phyloP scores from a whole-genome alignment of 768 basidiomycete species.

The Pisolithus microcarpus region DNA sequence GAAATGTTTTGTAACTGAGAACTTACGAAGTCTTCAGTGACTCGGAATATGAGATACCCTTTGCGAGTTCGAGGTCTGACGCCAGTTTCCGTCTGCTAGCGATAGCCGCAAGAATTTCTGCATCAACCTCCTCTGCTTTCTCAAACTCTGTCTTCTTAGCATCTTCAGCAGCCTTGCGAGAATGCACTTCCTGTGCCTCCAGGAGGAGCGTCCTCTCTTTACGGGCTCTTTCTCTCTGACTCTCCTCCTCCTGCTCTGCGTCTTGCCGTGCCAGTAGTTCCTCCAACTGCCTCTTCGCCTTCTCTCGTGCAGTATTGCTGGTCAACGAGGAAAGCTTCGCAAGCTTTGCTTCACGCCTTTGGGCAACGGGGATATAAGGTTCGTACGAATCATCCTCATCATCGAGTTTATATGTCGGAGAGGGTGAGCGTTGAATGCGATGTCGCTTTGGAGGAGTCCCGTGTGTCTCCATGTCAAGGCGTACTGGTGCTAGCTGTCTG shows the following conservation, averaged over 20 bases:
- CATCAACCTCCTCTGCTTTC: slow-evolving; percentile 82
- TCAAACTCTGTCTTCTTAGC: slow-evolving; percentile 84
- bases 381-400: slow-evolving; percentile 61
- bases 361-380: slow-evolving; percentile 82
- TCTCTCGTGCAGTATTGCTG: slow-evolving; percentile 46
- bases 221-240: slow-evolving; percentile 62
- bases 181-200: slow-evolving; percentile 94
- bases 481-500: no score
- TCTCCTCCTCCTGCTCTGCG: slow-evolving; percentile 73
- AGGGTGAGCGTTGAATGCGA: slow-evolving; percentile 49
- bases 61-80: slow-evolving; percentile 87
- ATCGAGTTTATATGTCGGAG: slow-evolving; percentile 57
- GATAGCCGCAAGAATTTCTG: slow-evolving; percentile 86
- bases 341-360: slow-evolving; percentile 75
- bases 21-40: slow-evolving; percentile 72
- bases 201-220: slow-evolving; percentile 83
- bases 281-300: slow-evolving; percentile 42
- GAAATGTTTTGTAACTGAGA: slow-evolving; percentile 2
- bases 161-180: slow-evolving; percentile 77
- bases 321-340: slow-evolving; percentile 65
- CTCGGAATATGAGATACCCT: slow-evolving; percentile 88
- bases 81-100: slow-evolving; percentile 86
- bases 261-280: slow-evolving; percentile 60
- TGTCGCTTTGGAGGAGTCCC: slow-evolving; percentile 36
- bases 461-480: no score